Evolutionary conservation across 202 grass and related monocot genomes (phyloP), one percentile per base, ranked within the genome.

Genomic region (Digitaria exilis): DNA sequence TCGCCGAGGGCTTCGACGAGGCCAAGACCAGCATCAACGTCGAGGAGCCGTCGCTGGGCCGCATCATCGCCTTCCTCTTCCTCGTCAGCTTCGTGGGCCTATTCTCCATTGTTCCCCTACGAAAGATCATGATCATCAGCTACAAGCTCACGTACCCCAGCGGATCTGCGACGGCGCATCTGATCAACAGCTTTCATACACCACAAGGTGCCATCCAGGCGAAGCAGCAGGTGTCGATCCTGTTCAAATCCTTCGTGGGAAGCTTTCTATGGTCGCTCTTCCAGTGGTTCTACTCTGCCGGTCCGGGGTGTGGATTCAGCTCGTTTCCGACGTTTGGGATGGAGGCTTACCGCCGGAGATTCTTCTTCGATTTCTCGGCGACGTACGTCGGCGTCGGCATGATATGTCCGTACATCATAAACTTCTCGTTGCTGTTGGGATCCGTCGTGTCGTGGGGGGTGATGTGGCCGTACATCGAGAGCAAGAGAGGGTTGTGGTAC

Each of bases 181-280:
- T 97, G 1, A 97, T 97, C 73, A 97, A 97, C 80, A 90, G 91
- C 87, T 94, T 97, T 78, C 94, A 97, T 51, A 97, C 91, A 6
- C 89, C 87, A 19, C 87, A 87, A 19, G 91, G 94, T 14, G 94
- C 87, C 5, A 68, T 88, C 50, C 76, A 90, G 26, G 91, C 67
- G 10, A 94, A 90, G 70, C 84, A 90, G 75, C 94, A 97, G 82
- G 89, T 97, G 1, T 79, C 81, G 0, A 56, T 88, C 17, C 67
- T 97, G 16, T 93, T 93, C 78, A 97, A 97, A 78, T 90, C 88
- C n/a, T 97, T 97, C 75, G 49, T 19, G 3, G 89, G 69, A 7
- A 94, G 87, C 80, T 94, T 97, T 66, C 7, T 97, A 7, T 97
- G 91, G 94, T 89, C 88, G 4, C 50, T 94, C 25, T 97, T 94